Base-by-base conservation (phyloP, 805 yeast species). In the Wickerhamiella bombiphila region DNA sequence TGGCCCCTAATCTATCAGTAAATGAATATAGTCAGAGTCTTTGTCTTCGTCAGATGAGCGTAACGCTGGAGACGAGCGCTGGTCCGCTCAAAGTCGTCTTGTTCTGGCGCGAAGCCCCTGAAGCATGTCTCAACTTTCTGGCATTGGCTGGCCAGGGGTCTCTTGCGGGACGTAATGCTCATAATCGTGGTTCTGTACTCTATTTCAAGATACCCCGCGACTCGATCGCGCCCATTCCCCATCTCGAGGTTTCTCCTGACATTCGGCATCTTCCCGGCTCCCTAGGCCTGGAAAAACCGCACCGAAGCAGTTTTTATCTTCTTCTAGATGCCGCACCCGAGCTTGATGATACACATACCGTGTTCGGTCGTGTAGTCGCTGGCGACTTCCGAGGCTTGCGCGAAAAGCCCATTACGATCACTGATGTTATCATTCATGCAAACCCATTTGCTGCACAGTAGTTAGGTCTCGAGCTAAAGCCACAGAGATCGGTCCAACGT, bases 271-370 rank as follows among this genome's bases (percentile, higher is more conserved):
- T 18, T 22, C 16, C 34, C 60, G 58, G 58, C 8, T 39, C 49
- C 2, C 41, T 69, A 43, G 65, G 70, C 26, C 68, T 69, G 73
- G 73, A 73, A 43, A 69, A 67, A 17, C 34, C 25, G 18, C 34
- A 32, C 29, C 14, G 18, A 15, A 36, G 32, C 30, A 17, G 34
- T n/a, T 36, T 36, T 15, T 36, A 36, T 17, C n/a, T 36, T 36
- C 17, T 24, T 14, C 60, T 67, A 72, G 48, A 68, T 67, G 51
- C 73, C 72, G 5, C 62, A 69, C 24, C 74, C 66, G 55, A 68
- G 67, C 49, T 69, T 67, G 56, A 65, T 68, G 13, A 61, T 54
- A 39, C 38, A 58, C 50, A n/a, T 17, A 24, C 28, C 51, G 57
- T 43, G 13, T 22, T 33, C 7, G 50, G 49, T 1, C 50, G 51